phyloP scores from a whole-genome alignment of 306 rosid genomes.

The Vigna unguiculata region DNA sequence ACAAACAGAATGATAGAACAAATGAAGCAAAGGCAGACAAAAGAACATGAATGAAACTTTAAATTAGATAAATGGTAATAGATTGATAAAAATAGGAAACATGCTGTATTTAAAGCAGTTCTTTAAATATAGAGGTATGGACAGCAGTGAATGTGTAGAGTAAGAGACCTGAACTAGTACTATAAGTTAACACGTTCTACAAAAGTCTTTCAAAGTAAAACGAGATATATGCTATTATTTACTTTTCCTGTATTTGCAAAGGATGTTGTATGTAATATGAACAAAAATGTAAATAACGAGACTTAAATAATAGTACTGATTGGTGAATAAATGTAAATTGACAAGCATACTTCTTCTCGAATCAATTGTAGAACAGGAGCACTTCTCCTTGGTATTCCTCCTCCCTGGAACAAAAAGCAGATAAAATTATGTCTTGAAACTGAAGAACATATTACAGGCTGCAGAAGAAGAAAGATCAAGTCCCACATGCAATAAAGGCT shows the following conservation, averaged over 20 bases:
- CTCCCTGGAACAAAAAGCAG: conserved; percentile 67
- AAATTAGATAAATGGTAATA: conserved; percentile 12
- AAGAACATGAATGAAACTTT: background rate
- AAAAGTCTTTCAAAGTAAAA: background rate
- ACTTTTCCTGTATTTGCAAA: background rate
- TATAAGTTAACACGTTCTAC: background rate
- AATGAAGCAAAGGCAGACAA: background rate
- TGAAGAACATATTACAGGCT: background rate
- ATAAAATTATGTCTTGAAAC: conserved; percentile 29
- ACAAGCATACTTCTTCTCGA: conserved; percentile 86
- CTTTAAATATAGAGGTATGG: background rate
- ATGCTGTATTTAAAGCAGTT: conserved; percentile 1
- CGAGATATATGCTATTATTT: conserved; percentile 6
- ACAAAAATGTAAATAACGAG: background rate
- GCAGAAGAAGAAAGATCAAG: conserved; percentile 22
- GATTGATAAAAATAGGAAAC: conserved; percentile 7
- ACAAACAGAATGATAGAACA: background rate
- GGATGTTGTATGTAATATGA: background rate
- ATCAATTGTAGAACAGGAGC: conserved; percentile 78
- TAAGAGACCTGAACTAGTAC: conserved; percentile 20
- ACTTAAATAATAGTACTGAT: background rate
- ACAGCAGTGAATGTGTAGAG: background rate
- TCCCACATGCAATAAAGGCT: conserved; percentile 12
- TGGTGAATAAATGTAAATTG: conserved; percentile 33
- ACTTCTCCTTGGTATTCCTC: conserved; percentile 91